Base-by-base conservation (phyloP, 768 basidiomycete species). In the Mycena crocata region DNA sequence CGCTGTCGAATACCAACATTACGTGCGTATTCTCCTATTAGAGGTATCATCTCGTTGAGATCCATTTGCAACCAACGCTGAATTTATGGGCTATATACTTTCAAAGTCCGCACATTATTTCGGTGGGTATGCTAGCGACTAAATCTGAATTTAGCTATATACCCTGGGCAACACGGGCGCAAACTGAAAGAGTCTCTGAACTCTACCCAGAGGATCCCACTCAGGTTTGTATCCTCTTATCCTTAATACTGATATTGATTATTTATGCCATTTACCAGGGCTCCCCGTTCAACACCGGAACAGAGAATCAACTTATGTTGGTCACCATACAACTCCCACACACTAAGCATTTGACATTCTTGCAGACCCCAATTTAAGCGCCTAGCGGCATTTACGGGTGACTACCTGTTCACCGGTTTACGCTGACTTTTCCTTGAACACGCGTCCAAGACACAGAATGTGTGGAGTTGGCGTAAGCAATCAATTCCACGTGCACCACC, bases 361-460 rank as follows among this genome's bases (percentile, higher is more conserved):
- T n/a, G n/a, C 48, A 75, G 76, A 17, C 78, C 78, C 2, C 58
- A 78, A 57, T 78, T 66, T 67, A 78, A 77, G 60, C 75, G 80
- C 12, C 64, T 79, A 5, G 73, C 76, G 13, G 55, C 63, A 26
- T 63, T 63, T 15, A 42, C 46, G 24, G 62, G 62, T n/a, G 62
- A 64, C 28, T 56, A 48, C 35, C 68, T 75, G 1, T 59, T 78
- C 45, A 72, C 74, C 31, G 69, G 70, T 5, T 57, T 67, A 13
- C 74, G 77, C 21, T 74, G 77, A 0, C 75, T 76, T 61, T 68
- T 75, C 62, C 69, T 80, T 37, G 44, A 72, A n/a, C 50, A 70
- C 15, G 69, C 68, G 1, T 65, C 76, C 1, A 45, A 35, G 14
- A 74, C 62, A 32, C 75, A 78, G 57, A 65, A 72, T 1, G 68